Conservation (phyloP, 148 eudicot species). For the Cornus controversa region DNA sequence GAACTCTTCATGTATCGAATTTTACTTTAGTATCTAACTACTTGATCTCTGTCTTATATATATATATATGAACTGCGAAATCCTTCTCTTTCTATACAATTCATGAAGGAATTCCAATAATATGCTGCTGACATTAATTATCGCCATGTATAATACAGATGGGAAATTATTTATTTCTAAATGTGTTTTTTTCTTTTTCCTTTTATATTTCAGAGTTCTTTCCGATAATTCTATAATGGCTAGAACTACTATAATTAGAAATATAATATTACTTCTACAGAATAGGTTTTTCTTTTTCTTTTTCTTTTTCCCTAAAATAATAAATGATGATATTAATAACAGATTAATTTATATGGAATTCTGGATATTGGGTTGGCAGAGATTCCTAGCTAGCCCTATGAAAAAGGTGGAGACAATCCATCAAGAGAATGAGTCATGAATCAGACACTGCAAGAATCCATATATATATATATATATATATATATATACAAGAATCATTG, state of each 20-base stretch:
- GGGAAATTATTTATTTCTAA: too few species aligned
- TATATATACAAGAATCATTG: background rate
- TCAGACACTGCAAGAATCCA: background rate
- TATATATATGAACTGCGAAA: background rate
- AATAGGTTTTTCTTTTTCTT: too few species aligned
- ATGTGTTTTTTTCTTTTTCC: too few species aligned
- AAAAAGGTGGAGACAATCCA: background rate
- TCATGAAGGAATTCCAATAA: background rate
- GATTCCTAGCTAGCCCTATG: conserved; percentile 4
- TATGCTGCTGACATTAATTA: background rate
- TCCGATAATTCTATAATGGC: too few species aligned
- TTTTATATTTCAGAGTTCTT: too few species aligned
- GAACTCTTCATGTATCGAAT: conserved; percentile 7
- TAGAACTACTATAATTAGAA: too few species aligned
- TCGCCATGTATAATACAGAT: too few species aligned
- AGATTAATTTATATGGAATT: background rate
- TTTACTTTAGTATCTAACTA: background rate
- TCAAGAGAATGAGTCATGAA: background rate
- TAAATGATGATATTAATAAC: too few species aligned
- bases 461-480: too few species aligned
- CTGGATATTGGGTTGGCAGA: background rate
- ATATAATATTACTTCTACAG: too few species aligned
- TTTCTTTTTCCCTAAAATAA: too few species aligned
- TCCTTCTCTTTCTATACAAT: background rate
- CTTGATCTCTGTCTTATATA: background rate